phyloP scores from a whole-genome alignment of 2,329 filamentous ascomycete species.

The Exophiala bonariae region DNA sequence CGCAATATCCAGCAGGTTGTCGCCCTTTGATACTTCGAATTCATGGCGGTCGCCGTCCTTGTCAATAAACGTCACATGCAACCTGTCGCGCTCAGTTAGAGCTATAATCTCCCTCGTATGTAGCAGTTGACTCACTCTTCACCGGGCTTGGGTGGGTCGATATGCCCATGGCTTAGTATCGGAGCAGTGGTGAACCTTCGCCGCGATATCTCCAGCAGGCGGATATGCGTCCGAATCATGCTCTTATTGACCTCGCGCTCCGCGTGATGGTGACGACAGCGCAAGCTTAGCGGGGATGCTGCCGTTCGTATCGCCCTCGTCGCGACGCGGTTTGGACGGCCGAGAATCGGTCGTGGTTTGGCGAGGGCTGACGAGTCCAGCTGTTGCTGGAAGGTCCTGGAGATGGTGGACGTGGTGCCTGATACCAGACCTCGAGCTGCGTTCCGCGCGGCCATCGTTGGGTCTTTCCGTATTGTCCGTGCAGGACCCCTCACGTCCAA shows the following conservation, averaged over 20 bases:
- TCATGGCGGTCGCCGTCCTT: constrained; percentile 78
- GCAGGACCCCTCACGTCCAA: too few relatives aligned
- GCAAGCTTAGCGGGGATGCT: too few relatives aligned
- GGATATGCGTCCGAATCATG: constrained; percentile 23
- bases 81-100: constrained; percentile 48
- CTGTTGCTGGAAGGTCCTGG: too few relatives aligned
- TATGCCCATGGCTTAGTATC: constrained; percentile 68
- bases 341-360: too few relatives aligned
- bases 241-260: constrained; percentile 21
- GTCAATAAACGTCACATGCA: constrained; percentile 89
- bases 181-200: constrained; percentile 67
- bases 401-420: too few relatives aligned
- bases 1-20: constrained; percentile 93
- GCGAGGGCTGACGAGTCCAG: too few relatives aligned
- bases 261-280: constrained; percentile 22
- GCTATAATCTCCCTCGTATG: background rate
- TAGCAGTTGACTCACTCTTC: constrained; percentile 75
- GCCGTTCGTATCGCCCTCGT: too few relatives aligned
- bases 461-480: too few relatives aligned
- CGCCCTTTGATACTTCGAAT: constrained; percentile 78
- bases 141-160: constrained; percentile 80
- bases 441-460: too few relatives aligned
- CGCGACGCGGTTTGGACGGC: too few relatives aligned
- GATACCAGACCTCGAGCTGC: too few relatives aligned
- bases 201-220: constrained; percentile 30